phyloP scores from a whole-genome alignment of 2,329 filamentous ascomycete species.

The Fusarium metavorans region DNA sequence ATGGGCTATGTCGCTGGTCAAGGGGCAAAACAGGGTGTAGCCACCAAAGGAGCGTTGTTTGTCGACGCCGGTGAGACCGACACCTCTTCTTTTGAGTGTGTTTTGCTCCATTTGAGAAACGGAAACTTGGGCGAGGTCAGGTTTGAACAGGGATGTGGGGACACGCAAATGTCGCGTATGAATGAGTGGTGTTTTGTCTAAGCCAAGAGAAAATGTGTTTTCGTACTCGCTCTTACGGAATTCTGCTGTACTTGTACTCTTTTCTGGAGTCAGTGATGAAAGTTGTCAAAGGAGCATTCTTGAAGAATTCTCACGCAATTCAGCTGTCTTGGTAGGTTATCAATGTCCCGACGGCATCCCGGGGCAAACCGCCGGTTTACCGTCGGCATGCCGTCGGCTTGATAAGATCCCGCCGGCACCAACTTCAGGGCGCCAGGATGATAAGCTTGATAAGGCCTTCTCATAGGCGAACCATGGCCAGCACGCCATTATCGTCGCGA shows the following conservation, averaged over 20 bases:
- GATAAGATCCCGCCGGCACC: constrained; percentile 7
- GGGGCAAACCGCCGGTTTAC: constrained; percentile 29
- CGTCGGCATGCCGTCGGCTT: constrained; percentile 29
- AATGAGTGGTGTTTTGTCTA: not conserved
- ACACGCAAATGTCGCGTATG: not conserved
- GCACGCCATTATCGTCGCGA: constrained; percentile 43
- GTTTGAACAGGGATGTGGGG: too few relatives aligned
- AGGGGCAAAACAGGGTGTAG: constrained; percentile 47
- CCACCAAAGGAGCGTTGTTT: constrained; percentile 42
- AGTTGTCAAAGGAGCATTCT: not conserved
- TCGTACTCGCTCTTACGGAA: not conserved
- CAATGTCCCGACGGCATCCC: constrained; percentile 2
- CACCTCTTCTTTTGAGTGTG: constrained; percentile 44
- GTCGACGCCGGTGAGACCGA: constrained; percentile 46
- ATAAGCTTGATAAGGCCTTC: constrained; percentile 2
- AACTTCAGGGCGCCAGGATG: constrained; percentile 5
- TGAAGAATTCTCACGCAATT: not conserved
- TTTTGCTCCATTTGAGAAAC: constrained; percentile 45
- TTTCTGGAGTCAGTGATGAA: not conserved
- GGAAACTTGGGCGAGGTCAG: not conserved
- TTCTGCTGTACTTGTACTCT: not conserved
- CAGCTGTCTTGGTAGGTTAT: not conserved
- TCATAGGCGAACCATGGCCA: constrained; percentile 29
- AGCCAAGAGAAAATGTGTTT: not conserved
- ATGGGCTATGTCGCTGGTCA: constrained; percentile 43